These are phyloP conservation scores for Collybiopsis luxurians DNA, from an alignment of 768 basidiomycete genomes.

Conservation along the genomic window DNA sequence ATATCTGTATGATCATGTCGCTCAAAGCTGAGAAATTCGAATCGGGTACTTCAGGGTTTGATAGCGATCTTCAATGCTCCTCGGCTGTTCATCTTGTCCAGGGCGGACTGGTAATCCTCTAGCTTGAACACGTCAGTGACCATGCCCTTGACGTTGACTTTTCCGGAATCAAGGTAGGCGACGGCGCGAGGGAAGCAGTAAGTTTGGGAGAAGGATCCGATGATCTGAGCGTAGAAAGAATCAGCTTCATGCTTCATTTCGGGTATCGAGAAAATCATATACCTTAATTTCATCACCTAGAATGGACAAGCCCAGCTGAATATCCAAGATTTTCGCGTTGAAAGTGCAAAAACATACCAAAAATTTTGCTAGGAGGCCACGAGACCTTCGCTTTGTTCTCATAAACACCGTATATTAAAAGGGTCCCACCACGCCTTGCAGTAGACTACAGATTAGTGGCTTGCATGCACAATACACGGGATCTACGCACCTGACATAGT, in stretches of 20 bases:
- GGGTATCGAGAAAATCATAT: neutral
- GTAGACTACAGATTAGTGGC: too few species aligned
- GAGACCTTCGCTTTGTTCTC: conserved; percentile 80
- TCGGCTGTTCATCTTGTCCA: conserved; percentile 71
- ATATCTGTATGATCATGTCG: neutral
- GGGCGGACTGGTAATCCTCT: conserved; percentile 65
- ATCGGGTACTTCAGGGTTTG: conserved; percentile 38
- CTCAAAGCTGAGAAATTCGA: neutral
- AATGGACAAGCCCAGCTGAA: too few species aligned
- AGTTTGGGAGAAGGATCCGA: conserved; percentile 88
- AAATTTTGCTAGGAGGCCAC: conserved; percentile 85
- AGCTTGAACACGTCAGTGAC: conserved; percentile 64
- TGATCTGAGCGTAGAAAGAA: conserved; percentile 49
- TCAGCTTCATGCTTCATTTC: neutral
- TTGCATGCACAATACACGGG: too few species aligned
- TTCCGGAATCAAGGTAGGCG: conserved; percentile 84
- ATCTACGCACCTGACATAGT: too few species aligned
- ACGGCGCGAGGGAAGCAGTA: conserved; percentile 91
- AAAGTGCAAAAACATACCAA: conserved; percentile 24
- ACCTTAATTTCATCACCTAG: conserved; percentile 15
- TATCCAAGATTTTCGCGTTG: too few species aligned
- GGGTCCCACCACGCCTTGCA: conserved; percentile 77
- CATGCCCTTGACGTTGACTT: conserved; percentile 80
- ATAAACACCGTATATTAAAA: conserved; percentile 92
- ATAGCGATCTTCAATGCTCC: conserved; percentile 61